phyloP scores from a whole-genome alignment of 164 flowering plant genomes.

The Amborella trichopoda region DNA sequence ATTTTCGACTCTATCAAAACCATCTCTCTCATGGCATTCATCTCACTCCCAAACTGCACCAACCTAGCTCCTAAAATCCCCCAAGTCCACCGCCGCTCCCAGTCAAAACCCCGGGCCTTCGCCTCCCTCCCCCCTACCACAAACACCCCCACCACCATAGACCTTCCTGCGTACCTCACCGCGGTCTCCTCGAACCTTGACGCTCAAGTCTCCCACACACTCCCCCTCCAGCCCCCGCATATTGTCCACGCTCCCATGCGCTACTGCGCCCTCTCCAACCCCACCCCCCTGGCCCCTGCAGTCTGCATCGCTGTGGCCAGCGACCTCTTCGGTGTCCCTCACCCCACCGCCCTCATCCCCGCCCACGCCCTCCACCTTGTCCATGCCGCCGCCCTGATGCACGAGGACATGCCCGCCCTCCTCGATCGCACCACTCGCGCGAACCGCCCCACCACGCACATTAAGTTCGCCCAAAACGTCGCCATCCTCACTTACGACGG shows the following conservation, averaged over 20 bases:
- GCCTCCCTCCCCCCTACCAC: neutral
- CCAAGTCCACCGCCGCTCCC: too few species aligned
- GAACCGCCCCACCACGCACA: slow-evolving; percentile 79
- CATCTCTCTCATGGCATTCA: too few species aligned
- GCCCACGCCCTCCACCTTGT: slow-evolving; percentile 98
- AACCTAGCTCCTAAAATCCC: too few species aligned
- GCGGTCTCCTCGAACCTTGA: slow-evolving; percentile 6
- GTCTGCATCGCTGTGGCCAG: slow-evolving; percentile 15
- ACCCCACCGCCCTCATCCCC: slow-evolving; percentile 82
- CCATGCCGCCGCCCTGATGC: slow-evolving; percentile 81
- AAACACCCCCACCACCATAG: too few species aligned
- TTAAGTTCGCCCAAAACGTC: slow-evolving; percentile 72
- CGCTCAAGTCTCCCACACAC: slow-evolving; percentile 3
- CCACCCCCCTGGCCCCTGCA: slow-evolving; percentile 9
- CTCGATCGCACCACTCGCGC: slow-evolving; percentile 71
- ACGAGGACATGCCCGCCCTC: slow-evolving; percentile 95
- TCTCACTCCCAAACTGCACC: too few species aligned
- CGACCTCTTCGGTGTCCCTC: slow-evolving; percentile 62
- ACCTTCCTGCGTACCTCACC: slow-evolving; percentile 10
- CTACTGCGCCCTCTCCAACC: slow-evolving; percentile 12
- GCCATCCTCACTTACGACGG: slow-evolving; percentile 93
- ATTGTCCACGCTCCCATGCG: slow-evolving; percentile 10
- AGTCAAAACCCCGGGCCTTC: too few species aligned
- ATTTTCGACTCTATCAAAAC: too few species aligned
- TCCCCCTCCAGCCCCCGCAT: slow-evolving; percentile 9